These are phyloP conservation scores for Salix dunnii DNA, from an alignment of 345 rosid species.

Conservation along the genomic window DNA sequence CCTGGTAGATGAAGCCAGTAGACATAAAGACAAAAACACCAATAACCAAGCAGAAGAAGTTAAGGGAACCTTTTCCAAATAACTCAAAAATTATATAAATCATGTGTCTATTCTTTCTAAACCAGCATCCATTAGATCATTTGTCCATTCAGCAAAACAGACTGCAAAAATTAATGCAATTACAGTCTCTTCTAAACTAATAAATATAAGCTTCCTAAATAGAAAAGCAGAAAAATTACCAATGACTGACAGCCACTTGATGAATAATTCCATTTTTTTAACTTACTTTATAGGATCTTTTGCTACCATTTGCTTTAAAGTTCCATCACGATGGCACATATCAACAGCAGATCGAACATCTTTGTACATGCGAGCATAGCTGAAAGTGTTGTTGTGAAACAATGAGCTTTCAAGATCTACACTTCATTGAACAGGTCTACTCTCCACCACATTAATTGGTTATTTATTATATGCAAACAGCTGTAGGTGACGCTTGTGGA, in stretches of 20 bases:
- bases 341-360: conserved; percentile 98
- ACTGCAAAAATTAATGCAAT: no score
- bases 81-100: no score
- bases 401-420: no score
- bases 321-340: conserved; percentile 98
- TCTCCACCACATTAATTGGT: no score
- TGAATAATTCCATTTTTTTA: neutral
- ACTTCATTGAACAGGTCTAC: no score
- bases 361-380: conserved; percentile 78
- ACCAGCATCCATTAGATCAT: no score
- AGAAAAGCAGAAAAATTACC: no score
- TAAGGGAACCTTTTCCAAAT: neutral
- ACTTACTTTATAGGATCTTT: conserved; percentile 62
- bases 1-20: conserved; percentile 32
- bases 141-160: no score
- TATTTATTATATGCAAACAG: neutral
- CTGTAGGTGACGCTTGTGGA: neutral
- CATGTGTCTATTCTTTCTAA: no score
- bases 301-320: conserved; percentile 95
- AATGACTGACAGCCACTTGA: no score
- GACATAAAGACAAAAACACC: neutral
- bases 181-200: no score
- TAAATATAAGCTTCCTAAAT: no score
- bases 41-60: neutral
- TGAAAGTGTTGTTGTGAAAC: conserved; percentile 21